Conservation (phyloP, 1,284 basidiomycete species). For the Cutaneotrichosporon cutaneum region DNA sequence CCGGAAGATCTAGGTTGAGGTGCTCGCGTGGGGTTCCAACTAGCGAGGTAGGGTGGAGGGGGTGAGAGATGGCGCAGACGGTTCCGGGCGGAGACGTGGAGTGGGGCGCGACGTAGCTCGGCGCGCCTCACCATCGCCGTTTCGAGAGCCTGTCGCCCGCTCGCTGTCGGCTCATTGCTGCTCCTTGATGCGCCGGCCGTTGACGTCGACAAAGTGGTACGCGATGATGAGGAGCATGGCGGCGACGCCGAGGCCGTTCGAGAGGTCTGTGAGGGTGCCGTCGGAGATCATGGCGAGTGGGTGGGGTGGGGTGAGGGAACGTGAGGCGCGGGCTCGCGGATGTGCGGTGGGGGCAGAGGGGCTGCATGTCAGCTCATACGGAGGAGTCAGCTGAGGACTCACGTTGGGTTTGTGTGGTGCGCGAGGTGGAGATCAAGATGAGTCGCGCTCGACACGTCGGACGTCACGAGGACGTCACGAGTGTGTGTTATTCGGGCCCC, state of each 20-base stretch:
- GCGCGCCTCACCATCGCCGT: no score
- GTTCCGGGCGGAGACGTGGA: no score
- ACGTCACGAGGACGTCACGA: not conserved
- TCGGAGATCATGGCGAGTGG: slow-evolving; percentile 63
- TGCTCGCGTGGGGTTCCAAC: no score
- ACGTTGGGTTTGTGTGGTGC: not conserved
- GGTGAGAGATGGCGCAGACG: not conserved
- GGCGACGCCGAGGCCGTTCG: slow-evolving; percentile 57
- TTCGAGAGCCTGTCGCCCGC: not conserved
- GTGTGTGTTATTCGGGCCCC: not conserved
- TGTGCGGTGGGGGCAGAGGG: not conserved
- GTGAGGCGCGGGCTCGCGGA: not conserved
- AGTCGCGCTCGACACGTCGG: not conserved
- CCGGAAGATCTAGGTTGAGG: not conserved
- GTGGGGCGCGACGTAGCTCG: no score
- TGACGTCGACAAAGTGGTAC: slow-evolving; percentile 84
- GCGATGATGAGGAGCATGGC: slow-evolving; percentile 47
- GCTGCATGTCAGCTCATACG: not conserved
- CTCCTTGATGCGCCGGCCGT: slow-evolving; percentile 58
- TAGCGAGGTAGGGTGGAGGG: not conserved
- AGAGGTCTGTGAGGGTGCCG: slow-evolving; percentile 73
- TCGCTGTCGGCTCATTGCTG: slow-evolving; percentile 11
- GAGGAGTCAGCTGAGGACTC: not conserved
- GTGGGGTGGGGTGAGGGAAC: not conserved
- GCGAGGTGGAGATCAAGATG: not conserved